Percentiles rank a stretch among this genome's conserved stretches.
These are phyloP conservation scores for Entonaema liquescens DNA, from an alignment of 495 filamentous ascomycete species.

Conservation along the genomic window DNA sequence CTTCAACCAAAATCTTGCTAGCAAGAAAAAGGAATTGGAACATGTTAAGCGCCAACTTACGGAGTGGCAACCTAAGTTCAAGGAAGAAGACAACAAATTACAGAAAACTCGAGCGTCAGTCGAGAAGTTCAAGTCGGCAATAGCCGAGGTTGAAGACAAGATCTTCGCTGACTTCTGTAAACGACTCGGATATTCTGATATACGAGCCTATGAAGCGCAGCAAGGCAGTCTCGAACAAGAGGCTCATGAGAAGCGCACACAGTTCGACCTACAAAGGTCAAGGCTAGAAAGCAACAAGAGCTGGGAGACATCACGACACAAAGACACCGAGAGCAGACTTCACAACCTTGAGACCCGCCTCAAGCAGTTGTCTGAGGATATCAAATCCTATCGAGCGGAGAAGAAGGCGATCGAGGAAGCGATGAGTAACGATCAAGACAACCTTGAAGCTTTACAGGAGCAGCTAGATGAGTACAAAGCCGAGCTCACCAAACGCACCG, in stretches of 20 bases:
- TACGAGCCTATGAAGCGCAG: constrained; percentile 91
- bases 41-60: constrained; percentile 74
- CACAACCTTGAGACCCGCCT: constrained; percentile 69
- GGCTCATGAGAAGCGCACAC: constrained; percentile 81
- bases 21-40: constrained; percentile 84
- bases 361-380: constrained; percentile 68
- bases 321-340: constrained; percentile 74
- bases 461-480: constrained; percentile 71
- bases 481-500: constrained; percentile 70
- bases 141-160: constrained; percentile 85
- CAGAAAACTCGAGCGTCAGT: constrained; percentile 72
- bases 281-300: constrained; percentile 78
- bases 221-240: constrained; percentile 93
- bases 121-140: constrained; percentile 74
- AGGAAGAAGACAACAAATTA: constrained; percentile 72
- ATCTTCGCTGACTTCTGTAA: constrained; percentile 89
- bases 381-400: constrained; percentile 74
- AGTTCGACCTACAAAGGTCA: constrained; percentile 85
- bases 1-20: constrained; percentile 84
- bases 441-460: constrained; percentile 79
- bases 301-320: constrained; percentile 77
- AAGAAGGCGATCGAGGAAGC: constrained; percentile 77
- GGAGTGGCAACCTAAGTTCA: constrained; percentile 79
- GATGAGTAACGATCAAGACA: constrained; percentile 74
- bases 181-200: constrained; percentile 84